phyloP scores from a whole-genome alignment of 805 yeast species.

The Debaryomyces hansenii region DNA sequence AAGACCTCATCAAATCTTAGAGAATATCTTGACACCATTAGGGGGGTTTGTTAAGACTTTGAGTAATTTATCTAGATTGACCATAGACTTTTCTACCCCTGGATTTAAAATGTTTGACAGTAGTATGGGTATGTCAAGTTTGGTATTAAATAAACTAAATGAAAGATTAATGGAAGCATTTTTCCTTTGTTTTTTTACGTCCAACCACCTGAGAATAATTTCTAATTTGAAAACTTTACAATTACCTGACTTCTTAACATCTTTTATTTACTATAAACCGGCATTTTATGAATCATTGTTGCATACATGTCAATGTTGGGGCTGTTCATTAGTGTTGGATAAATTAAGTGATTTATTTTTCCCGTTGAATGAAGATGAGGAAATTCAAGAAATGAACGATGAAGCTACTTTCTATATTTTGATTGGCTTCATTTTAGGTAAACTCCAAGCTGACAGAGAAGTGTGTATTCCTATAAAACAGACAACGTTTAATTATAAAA shows the following conservation, averaged over 20 bases:
- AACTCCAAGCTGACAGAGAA: constrained; percentile 36
- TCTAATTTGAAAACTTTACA: constrained; percentile 22
- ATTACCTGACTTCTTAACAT: constrained; percentile 35
- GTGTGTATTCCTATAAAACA: constrained; percentile 35
- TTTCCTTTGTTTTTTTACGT: constrained; percentile 23
- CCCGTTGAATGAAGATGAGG: constrained; percentile 19
- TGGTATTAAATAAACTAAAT: constrained; percentile 29
- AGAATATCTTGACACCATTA: constrained; percentile 29
- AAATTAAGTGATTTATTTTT: constrained; percentile 20
- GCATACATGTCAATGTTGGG: constrained; percentile 38
- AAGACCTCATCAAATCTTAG: constrained; percentile 33
- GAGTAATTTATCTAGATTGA: constrained; percentile 19
- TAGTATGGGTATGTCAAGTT: constrained; percentile 28
- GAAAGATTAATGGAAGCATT: constrained; percentile 38
- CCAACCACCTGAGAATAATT: constrained; percentile 7
- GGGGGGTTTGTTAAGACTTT: constrained; percentile 29
- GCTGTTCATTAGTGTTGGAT: constrained; percentile 30
- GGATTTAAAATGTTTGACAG: constrained; percentile 38
- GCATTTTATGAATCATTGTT: constrained; percentile 32
- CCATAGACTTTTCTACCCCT: constrained; percentile 34
- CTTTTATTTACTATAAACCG: constrained; percentile 38
- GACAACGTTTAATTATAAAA: constrained; percentile 17
- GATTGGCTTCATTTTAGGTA: constrained; percentile 33
- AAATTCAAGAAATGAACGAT: constrained; percentile 15
- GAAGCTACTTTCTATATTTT: constrained; percentile 31